Evolutionary conservation across 176 grass and related monocot species (phyloP), one percentile per base, ranked within the genome.

Genomic region (Carex cristatella): DNA sequence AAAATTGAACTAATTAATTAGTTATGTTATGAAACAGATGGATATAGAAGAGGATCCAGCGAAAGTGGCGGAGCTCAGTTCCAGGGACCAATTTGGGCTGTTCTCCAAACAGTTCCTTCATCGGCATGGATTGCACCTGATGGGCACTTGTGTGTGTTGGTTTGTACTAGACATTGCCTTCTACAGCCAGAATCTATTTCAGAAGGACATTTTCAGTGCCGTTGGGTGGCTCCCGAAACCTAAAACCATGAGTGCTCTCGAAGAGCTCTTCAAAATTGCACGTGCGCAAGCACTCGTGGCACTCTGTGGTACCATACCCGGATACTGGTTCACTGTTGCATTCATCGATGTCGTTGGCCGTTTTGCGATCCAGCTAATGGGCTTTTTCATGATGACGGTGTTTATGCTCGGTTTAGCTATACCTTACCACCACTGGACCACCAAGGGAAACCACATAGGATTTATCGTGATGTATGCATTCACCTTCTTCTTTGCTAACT

Each of bases 401-500:
- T 92, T 92, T 69, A 91, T 90, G 86, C 74, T 95, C 1, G 87
- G 89, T 13, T 86, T 95, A 69, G 91, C 91, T 19, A 7, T 88
- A 57, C 90, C 93, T 1, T 94, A 92, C 74, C 4, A 58, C 14
- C 79, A 92, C 61, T 90, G 90, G 93, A 84, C 62, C 1, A 63
- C 74, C 10, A 32, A 28, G 1, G 74, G 80, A 0, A 2, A 86
- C 61, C 80, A 87, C 12, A 10, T 23, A 10, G 90, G 90, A n/a
- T 92, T 92, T 79, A 63, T 87, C 0, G 60, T 86, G 32, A 85
- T 95, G 91, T 95, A 92, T 40, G 83, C 79, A 0, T 58, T 89
- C 76, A 92, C 80, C 35, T 88, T 95, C 82, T 94, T 94, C 85
- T 95, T 95, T 44, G 89, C 93, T 3, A 94, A 94, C 77, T 94